phyloP scores from a whole-genome alignment of 495 filamentous ascomycete genomes.

The Echria macrotheca region DNA sequence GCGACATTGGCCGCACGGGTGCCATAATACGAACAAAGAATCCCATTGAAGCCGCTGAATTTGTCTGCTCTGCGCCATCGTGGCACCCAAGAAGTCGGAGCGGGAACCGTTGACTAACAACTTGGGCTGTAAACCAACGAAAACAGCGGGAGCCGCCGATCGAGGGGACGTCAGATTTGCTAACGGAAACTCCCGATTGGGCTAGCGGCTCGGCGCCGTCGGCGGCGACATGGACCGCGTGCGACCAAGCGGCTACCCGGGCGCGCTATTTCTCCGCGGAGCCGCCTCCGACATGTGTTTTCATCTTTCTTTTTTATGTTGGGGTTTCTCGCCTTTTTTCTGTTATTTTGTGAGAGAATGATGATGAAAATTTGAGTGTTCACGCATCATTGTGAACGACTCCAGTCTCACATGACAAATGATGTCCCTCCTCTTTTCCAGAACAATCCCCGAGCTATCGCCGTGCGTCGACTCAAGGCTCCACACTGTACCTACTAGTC shows the following conservation, averaged over 20 bases:
- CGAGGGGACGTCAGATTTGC: conserved; percentile 26
- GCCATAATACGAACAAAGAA: no score
- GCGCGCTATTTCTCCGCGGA: conserved; percentile 9
- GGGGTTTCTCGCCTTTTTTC: background rate
- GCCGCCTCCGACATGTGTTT: background rate
- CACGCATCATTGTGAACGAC: background rate
- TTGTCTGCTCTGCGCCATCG: conserved; percentile 8
- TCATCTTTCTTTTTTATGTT: background rate
- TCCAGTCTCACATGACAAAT: background rate
- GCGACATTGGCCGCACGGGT: no score
- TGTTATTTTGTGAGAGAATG: no score
- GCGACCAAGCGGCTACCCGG: background rate
- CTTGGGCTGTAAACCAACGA: conserved; percentile 8
- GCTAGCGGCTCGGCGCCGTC: conserved; percentile 13
- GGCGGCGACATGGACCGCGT: background rate
- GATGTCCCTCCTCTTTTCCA: no score
- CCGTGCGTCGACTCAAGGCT: background rate
- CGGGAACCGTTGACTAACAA: conserved; percentile 8
- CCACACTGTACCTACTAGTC: no score
- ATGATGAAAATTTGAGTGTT: background rate
- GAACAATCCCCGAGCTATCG: background rate
- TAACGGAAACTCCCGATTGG: conserved; percentile 26
- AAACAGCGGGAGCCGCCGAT: background rate
- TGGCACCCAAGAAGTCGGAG: conserved; percentile 5
- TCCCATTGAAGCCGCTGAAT: no score